Evolutionary conservation across 495 filamentous ascomycete genomes (phyloP), one percentile per base, ranked within the genome.

Genomic region (Aspergillus baeticus): DNA sequence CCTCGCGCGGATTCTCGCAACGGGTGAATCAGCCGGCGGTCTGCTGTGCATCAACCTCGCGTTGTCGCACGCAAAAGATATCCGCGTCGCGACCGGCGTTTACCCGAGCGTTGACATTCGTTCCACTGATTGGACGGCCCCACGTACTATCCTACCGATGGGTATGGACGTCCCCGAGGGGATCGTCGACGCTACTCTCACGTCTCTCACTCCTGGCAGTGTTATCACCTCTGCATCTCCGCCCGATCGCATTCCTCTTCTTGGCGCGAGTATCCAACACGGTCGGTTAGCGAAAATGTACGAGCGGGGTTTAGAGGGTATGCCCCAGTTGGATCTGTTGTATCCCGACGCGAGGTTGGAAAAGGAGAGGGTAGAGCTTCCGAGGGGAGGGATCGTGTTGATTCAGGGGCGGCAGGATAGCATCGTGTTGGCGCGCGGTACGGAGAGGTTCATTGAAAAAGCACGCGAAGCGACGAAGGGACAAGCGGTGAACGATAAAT

Each of bases 401-500:
- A 60, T 59, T 7, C 65, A 67, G 41, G 65, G 65, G 3, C 35
- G 35, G 17, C 54, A 65, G 11, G 65, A 67, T 38, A 58, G 54
- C 15, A 59, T 55, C 1, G 65, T 67, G 5, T 62, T 62, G 4
- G 45, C 44, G 18, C 37, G 41, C 3, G 47, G 58, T 11, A 18
- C 58, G 7, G 43, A 17, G 13, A 20, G 6, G 2, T 61, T 61
- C 54, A 29, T 29, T 8, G 26, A 29, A 29, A 29, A 29, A 8
- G 26, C 26, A 8, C 26, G 26, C 4, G 26, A 29, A 29, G 26
- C 26, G 26, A 29, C 26, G 8, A 29, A 29, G 26, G 26, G 26
- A 8, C 26, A 29, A 8, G 4, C 26, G 26, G 26, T 29, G 26
- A 29, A 29, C 26, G 26, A 29, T 3, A 29, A 29, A 8, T 8